Evolutionary conservation across 192 early-diverging fungal genomes (phyloP), one percentile per base, ranked within the genome.

Genomic region (Coemansia sp.): DNA sequence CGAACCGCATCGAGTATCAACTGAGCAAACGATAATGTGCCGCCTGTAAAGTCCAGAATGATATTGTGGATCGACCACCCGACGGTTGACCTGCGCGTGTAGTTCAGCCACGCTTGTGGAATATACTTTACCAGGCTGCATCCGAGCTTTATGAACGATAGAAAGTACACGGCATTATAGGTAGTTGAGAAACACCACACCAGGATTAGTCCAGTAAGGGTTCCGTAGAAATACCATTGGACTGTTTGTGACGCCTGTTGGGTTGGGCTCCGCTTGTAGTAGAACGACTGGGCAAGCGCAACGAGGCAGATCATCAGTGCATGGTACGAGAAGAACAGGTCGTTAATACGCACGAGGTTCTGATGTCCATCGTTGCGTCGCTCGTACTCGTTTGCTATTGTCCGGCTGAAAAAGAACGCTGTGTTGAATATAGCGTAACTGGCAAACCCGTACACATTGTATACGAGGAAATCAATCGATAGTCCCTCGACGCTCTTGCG

Each of bases 61-160:
- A 95, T 94, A 55, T 92, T 94, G 47, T 88, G 84, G 47, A 96
- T 93, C 50, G 88, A 90, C 94, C 94, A 98, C 1, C 95, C 95
- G 0, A 83, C 85, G 1, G 95, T 98, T 2, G 91, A 93, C 64
- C 89, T 75, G 19, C 86, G 82, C 20, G 50, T 29, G 60, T 73
- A 88, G 63, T 98, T 98, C 52, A 93, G 55, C 64, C 82, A 88
- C 7, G 65, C 65, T 61, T 92, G 91, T 34, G 91, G 91, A 4
- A 88, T 59, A 59, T 91, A 92, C 68, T 96, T 98, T 64, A 94
- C 64, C 57, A 96, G 70, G 52, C 84, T 89, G 63, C 92, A 83
- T 10, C 64, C 72, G 52, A 98, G 83, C 59, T 98, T 98, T 33
- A 95, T 72, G 64, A 82, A 87, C 17, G 87, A 87, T 30, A 94